These are phyloP conservation scores for Pestalotiopsis sp. DNA, from an alignment of 2,329 filamentous ascomycete species.

Conservation along the genomic window DNA sequence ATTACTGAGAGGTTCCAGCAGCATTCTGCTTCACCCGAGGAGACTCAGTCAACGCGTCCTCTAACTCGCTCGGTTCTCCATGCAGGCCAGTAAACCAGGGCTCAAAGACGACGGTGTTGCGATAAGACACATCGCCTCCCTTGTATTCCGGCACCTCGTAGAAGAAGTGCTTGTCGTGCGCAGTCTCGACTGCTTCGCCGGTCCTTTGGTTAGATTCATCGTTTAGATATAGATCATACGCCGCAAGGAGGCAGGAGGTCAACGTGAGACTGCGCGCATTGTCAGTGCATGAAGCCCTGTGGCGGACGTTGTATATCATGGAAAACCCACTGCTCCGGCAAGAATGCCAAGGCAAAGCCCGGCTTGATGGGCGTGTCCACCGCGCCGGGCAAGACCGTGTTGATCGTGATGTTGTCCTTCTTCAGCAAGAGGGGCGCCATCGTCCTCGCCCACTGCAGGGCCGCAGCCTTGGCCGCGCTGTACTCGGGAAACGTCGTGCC, in stretches of 20 bases:
- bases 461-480: neutral
- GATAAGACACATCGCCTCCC: neutral
- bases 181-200: conserved; percentile 2
- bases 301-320: neutral
- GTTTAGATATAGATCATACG: conserved; percentile 4
- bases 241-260: neutral
- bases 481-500: conserved; percentile 13
- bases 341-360: neutral
- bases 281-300: neutral
- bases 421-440: neutral
- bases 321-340: conserved; percentile 2
- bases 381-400: neutral
- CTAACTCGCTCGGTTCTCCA: conserved; percentile 2
- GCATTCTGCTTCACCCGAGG: neutral
- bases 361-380: neutral
- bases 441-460: neutral
- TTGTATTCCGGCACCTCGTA: conserved; percentile 8
- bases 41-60: neutral
- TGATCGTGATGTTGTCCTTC: conserved; percentile 8
- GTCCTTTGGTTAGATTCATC: conserved; percentile 6
- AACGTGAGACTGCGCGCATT: neutral
- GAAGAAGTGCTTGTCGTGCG: conserved; percentile 7
- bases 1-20: neutral
- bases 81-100: conserved; percentile 4
- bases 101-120: neutral